These are phyloP conservation scores for Henckelia pumila DNA, from an alignment of 257 asterid species.

Conservation along the genomic window DNA sequence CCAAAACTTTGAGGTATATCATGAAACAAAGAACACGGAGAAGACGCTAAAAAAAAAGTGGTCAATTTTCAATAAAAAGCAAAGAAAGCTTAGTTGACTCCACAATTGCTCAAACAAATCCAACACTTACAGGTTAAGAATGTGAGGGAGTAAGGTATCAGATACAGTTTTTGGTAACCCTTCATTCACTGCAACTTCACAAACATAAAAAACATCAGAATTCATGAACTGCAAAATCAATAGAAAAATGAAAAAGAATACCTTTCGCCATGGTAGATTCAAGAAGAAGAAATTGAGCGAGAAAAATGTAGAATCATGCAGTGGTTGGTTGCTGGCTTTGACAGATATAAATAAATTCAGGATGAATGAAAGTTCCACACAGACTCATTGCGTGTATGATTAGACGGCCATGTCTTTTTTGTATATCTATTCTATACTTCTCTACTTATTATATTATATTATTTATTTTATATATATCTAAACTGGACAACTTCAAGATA, in stretches of 20 bases:
- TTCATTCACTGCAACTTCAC: neutral
- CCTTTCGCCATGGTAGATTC: neutral
- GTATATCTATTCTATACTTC: no score
- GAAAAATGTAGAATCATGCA: neutral
- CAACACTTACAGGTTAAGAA: slow-evolving; percentile 61
- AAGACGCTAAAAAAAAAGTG: no score
- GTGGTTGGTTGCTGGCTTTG: no score
- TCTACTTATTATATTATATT: no score
- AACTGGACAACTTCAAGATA: no score
- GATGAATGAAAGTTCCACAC: no score
- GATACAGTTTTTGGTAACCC: slow-evolving; percentile 26
- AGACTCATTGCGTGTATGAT: no score
- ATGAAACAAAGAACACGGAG: no score
- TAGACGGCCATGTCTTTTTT: no score
- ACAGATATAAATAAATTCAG: no score
- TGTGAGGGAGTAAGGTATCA: slow-evolving; percentile 60
- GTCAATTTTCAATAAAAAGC: neutral
- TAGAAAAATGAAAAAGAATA: no score
- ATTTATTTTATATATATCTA: no score
- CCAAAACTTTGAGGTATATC: neutral
- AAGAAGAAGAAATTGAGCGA: neutral
- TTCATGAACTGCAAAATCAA: neutral
- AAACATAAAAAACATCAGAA: neutral
- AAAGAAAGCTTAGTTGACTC: neutral
- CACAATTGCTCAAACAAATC: neutral